Evolutionary conservation across 495 filamentous ascomycete genomes (phyloP).

Genomic region (Neurospora sp.): DNA sequence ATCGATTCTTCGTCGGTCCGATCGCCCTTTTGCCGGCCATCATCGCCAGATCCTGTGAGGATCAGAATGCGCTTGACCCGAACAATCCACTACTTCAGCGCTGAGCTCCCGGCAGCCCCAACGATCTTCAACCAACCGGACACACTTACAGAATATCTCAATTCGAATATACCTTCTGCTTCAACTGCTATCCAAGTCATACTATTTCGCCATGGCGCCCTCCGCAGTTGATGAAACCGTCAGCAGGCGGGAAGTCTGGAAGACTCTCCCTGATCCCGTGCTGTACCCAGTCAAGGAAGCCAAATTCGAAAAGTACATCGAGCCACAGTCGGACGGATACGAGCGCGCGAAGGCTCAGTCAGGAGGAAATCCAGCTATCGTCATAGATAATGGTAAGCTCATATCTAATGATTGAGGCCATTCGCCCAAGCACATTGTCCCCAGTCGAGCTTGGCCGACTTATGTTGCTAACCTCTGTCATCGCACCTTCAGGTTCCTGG

Average conservation of each 20-base stretch:
- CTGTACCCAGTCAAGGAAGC: conserved; percentile 55
- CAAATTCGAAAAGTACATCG: conserved; percentile 63
- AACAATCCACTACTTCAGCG: neutral
- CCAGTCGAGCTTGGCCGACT: neutral
- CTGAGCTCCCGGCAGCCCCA: neutral
- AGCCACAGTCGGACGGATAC: conserved; percentile 58
- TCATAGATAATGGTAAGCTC: conserved; percentile 89
- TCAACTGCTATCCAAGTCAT: neutral
- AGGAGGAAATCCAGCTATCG: conserved; percentile 55
- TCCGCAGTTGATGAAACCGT: conserved; percentile 31
- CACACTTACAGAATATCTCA: neutral
- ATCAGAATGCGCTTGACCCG: neutral
- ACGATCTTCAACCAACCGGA: neutral
- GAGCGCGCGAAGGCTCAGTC: conserved; percentile 45
- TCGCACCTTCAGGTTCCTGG: conserved; percentile 57
- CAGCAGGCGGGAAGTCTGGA: conserved; percentile 24
- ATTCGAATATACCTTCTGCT: neutral
- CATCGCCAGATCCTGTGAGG: neutral
- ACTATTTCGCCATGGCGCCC: conserved; percentile 30
- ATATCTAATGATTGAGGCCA: neutral
- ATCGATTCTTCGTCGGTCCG: neutral
- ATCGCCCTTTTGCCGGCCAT: neutral
- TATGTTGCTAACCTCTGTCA: neutral
- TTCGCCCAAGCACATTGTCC: neutral
- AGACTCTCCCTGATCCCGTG: conserved; percentile 33